Percentiles rank a stretch among this genome's conserved stretches.
Conservation (phyloP, 2,329 filamentous ascomycete species). For the Plectosphaerella sp. region DNA sequence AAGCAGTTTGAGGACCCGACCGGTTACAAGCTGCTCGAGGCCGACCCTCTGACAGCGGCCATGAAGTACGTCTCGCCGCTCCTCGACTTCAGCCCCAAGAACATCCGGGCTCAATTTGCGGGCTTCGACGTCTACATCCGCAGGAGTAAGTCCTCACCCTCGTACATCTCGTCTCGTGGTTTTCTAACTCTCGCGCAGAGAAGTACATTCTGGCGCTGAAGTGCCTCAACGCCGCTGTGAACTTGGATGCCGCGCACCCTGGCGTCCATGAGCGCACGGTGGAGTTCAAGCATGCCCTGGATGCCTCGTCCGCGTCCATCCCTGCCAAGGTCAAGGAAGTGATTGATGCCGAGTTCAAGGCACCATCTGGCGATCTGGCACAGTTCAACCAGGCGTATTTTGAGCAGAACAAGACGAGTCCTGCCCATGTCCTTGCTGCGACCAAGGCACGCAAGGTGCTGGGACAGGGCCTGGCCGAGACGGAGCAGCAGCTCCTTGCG, state of each 20-base stretch:
- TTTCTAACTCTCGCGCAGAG: conserved; percentile 44
- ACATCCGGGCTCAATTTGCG: conserved; percentile 74
- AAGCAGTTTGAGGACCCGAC: conserved; percentile 89
- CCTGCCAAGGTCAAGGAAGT: conserved; percentile 63
- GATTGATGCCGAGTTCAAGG: conserved; percentile 63
- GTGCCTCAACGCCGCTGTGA: conserved; percentile 71
- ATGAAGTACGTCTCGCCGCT: conserved; percentile 82
- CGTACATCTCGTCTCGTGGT: conserved; percentile 3
- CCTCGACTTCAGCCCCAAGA: conserved; percentile 76
- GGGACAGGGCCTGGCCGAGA: conserved; percentile 49
- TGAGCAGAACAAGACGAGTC: conserved; percentile 56
- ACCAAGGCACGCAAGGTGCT: conserved; percentile 57
- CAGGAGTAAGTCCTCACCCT: conserved; percentile 57
- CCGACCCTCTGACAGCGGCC: conserved; percentile 79
- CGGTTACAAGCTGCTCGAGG: conserved; percentile 74
- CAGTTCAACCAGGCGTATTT: conserved; percentile 65
- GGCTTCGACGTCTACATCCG: conserved; percentile 90
- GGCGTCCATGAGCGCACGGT: conserved; percentile 72
- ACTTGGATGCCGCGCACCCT: conserved; percentile 64
- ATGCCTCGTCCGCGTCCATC: conserved; percentile 53
- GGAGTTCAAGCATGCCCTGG: conserved; percentile 62
- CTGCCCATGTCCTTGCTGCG: conserved; percentile 58
- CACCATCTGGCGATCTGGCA: conserved; percentile 51
- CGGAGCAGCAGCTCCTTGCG: conserved; percentile 60
- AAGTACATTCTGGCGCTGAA: conserved; percentile 86